phyloP scores from a whole-genome alignment of 495 filamentous ascomycete species.

The Xanthoparmelia taractica region DNA sequence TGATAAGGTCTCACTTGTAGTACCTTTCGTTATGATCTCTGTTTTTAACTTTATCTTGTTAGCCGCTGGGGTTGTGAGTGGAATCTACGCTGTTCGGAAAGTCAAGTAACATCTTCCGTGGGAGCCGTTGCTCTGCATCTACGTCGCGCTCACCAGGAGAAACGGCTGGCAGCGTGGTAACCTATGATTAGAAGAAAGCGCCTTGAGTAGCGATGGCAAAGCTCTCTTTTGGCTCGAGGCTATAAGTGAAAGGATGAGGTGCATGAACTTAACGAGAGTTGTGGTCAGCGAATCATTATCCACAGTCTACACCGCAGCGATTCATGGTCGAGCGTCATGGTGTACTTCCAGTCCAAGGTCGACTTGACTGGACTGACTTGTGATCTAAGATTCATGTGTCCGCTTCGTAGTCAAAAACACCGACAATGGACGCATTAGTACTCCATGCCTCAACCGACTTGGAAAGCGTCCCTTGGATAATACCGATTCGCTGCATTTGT shows the following conservation, averaged over 20 bases:
- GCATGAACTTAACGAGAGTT: neutral
- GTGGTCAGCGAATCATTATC: neutral
- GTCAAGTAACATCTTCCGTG: neutral
- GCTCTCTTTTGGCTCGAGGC: neutral
- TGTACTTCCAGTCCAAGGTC: neutral
- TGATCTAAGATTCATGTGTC: neutral
- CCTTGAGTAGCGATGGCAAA: neutral
- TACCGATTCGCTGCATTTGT: neutral
- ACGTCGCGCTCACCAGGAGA: neutral
- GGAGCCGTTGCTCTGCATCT: neutral
- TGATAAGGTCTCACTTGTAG: slow-evolving; percentile 57
- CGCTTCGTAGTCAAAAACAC: neutral
- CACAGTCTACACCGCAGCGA: neutral
- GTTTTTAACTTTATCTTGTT: slow-evolving; percentile 71
- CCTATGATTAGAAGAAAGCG: neutral
- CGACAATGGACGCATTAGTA: neutral
- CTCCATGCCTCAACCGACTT: neutral
- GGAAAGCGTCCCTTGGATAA: neutral
- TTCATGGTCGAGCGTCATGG: neutral
- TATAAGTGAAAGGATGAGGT: neutral
- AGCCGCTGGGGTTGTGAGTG: slow-evolving; percentile 44
- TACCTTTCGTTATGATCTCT: slow-evolving; percentile 90
- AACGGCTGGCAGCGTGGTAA: neutral
- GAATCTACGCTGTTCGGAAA: slow-evolving; percentile 11
- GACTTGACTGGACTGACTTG: neutral